Conservation (phyloP, 305 asterid species). For the Fraxinus nigra region DNA sequence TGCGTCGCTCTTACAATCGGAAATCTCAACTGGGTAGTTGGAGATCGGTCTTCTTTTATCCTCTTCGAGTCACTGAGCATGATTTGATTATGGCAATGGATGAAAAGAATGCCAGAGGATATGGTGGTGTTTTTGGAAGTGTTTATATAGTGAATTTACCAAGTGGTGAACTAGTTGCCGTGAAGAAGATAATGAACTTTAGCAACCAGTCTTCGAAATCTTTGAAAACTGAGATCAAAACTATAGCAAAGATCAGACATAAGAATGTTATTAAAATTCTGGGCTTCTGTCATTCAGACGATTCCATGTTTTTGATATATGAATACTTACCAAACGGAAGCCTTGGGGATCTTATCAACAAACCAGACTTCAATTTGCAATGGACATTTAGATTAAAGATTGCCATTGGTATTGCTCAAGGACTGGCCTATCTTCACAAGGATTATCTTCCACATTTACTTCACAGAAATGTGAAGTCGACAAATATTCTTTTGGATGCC, state of each 20-base stretch:
- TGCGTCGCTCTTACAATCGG: conserved; percentile 32
- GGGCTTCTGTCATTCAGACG: conserved; percentile 69
- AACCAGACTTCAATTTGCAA: conserved; percentile 42
- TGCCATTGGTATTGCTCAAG: conserved; percentile 78
- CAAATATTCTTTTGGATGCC: conserved; percentile 64
- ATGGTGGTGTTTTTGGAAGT: conserved; percentile 57
- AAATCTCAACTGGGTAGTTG: conserved; percentile 38
- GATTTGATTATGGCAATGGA: conserved; percentile 65
- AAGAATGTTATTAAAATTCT: conserved; percentile 65
- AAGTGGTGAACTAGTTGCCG: conserved; percentile 63
- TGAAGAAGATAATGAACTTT: conserved; percentile 55
- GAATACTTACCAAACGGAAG: conserved; percentile 72
- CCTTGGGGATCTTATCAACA: conserved; percentile 60
- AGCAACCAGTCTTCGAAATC: conserved; percentile 49
- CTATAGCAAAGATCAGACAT: conserved; percentile 75
- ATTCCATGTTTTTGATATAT: conserved; percentile 61
- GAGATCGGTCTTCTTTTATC: conserved; percentile 75
- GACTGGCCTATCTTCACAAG: conserved; percentile 70
- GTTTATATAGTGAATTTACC: conserved; percentile 64
- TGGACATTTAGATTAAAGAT: conserved; percentile 66
- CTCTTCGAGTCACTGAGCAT: conserved; percentile 67
- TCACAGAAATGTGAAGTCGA: conserved; percentile 68
- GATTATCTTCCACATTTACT: conserved; percentile 75
- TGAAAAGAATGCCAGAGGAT: conserved; percentile 59
- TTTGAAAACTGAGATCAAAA: conserved; percentile 64